Evolutionary conservation across 768 basidiomycete species (phyloP), one percentile per base, ranked within the genome.

Genomic region (Russula compacta): DNA sequence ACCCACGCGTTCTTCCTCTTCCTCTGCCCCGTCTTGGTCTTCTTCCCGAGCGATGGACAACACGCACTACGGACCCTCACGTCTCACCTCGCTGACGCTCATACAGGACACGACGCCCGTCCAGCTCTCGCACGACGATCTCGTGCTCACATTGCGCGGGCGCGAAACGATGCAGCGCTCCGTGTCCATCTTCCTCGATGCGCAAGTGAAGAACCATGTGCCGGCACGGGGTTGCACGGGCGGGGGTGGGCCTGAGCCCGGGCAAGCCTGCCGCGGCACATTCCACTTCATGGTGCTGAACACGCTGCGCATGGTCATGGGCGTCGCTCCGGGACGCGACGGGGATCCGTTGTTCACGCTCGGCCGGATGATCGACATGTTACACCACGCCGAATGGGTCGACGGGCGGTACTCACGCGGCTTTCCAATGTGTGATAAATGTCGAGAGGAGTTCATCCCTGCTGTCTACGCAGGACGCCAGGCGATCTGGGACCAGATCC

Each of bases 261-360:
- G 69, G 6, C 73, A 68, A 61, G 63, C 67, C n/a, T 90, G 88
- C 71, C 73, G 74, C 59, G 85, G 88, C 54, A 85, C 86, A 14
- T 87, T 86, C 72, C 86, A 88, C 72, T 87, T 83, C 70, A 82
- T 90, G 73, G 81, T 81, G 75, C 79, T 89, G 59, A 88, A 89
- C 70, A 74, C 85, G 35, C 72, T 89, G 44, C 82, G 87, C 58
- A 79, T 83, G 21, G 79, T 89, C 47, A 83, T 85, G 0, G 88
- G 88, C 0, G 83, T 89, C 59, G 81, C 86, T 1, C 78, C 76
- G 57, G 87, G 87, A 50, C 77, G 88, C 29, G 87, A 89, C 67
- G 87, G 83, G 3, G 88, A 90, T 68, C 84, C 86, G 54, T 71
- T 90, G 24, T 87, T 78, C 68, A 86, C 86, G 58, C 79, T 90